Base-by-base conservation (phyloP, 176 grass and related monocot genomes). In the Triticum dicoccoides region DNA sequence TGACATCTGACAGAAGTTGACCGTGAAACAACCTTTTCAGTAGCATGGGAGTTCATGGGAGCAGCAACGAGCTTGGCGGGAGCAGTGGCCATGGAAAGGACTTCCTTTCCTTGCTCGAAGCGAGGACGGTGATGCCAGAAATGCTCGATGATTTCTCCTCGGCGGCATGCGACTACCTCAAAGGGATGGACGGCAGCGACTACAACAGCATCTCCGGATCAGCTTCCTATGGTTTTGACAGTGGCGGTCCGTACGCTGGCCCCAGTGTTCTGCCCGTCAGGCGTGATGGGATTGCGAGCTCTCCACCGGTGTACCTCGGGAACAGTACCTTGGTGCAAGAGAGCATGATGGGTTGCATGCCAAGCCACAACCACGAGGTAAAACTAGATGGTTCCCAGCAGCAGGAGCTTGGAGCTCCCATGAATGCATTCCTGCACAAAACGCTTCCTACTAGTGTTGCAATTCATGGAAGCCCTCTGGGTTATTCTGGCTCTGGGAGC, bases 111-210 rank as follows among this genome's bases (percentile, higher is more conserved):
- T 42, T 87, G 59, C 69, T 92, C 47, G 87, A 61, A 47, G 66
- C 86, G 0, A 90, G 88, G 87, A 85, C 68, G 67, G 29, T 89
- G 41, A 76, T 84, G 41, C 63, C 81, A 23, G 81, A 92, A 65
- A 88, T 91, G 83, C 89, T 92, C 27, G 81, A 69, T 61, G 87
- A 73, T 77, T 82, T 84, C 11, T 73, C 86, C 27, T 18, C 47
- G 2, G 75, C 83, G 10, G 89, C 89, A 3, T 84, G 64, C 59
- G 90, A 94, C 32, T 97, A 90, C 76, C 90, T 97, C 63, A 88
- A 88, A 69, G 87, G 82, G 54, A 71, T 86, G n/a, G 87, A 80
- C 81, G 65, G 58, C 5, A 24, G 24, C 23, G n/a, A 15, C 8
- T 25, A 23, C 76, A 58, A 37, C 37, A 47, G 41, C 73, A 83